phyloP scores from a whole-genome alignment of 441 rosid species.

The Syzygium syzygioides region DNA sequence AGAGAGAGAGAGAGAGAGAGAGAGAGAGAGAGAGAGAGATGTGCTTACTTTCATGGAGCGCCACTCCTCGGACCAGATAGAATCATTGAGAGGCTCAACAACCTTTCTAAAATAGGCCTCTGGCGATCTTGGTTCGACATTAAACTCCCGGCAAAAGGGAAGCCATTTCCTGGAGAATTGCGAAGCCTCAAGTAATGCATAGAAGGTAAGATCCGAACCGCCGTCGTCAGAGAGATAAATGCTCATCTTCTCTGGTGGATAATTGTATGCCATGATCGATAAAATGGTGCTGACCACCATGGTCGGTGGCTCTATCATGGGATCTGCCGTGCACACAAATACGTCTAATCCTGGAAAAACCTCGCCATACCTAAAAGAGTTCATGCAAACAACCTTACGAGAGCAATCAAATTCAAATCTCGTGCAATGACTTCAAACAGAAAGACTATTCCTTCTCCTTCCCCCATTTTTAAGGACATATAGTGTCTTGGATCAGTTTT shows the following conservation, averaged over 20 bases:
- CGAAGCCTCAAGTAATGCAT: not conserved
- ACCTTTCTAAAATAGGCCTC: not conserved
- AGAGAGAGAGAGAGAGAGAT: not conserved
- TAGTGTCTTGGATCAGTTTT: not conserved
- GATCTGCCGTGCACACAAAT: not conserved
- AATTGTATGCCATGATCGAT: not conserved
- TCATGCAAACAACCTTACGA: not conserved
- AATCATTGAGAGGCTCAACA: not conserved
- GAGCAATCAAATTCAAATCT: not conserved
- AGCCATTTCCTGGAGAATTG: not conserved
- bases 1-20: not conserved
- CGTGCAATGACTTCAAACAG: fast-evolving
- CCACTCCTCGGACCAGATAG: not conserved
- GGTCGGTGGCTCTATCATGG: not conserved
- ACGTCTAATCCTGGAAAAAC: not conserved
- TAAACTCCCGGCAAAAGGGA: not conserved
- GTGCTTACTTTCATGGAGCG: not conserved
- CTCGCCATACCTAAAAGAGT: not conserved
- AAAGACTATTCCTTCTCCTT: not conserved
- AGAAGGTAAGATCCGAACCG: not conserved
- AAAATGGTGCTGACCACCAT: not conserved
- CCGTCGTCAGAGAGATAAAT: not conserved
- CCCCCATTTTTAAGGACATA: not conserved
- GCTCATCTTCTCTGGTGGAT: not conserved
- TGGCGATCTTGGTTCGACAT: not conserved